Evolutionary conservation across 768 basidiomycete species (phyloP), one percentile per base, ranked within the genome.

Genomic region (Pleurotus salmoneostramineus): DNA sequence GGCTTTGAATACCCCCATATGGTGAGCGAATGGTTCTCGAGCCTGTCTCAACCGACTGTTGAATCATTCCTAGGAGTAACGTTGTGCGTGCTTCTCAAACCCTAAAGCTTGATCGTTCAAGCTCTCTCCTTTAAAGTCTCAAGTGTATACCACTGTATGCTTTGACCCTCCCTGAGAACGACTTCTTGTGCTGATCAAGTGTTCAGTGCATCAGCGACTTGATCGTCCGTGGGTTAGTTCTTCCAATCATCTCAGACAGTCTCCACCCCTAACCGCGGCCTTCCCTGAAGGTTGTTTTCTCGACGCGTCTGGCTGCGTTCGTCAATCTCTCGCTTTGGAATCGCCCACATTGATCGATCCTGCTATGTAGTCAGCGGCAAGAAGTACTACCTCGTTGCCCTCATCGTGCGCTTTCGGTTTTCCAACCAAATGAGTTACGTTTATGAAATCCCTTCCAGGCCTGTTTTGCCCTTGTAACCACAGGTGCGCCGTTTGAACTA

Each of bases 161-260:
- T 34, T 56, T 32, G 3, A 37, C 31, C 17, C 31, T 21, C 15
- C 2, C 27, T 35, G 43, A 7, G 32, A 10, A 12, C 5, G 37
- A 48, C 7, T 48, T 37, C 31, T 14, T 6, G 32, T 56, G 3
- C 37, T 27, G 14, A 46, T 56, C 27, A 15, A 1, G 3, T 43
- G 4, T 4, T 31, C 36, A 54, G 71, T 60, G 62, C 58, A 58
- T 66, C 46, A 72, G 68, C 57, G 71, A 72, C 56, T 50, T 66
- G 35, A 63, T 70, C 50, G 66, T 74, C 55, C 49, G 73, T 64
- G 62, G 63, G 74, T 74, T 59, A 43, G 66, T 62, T n/a, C 35
- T 6, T 46, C 34, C 21, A 35, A 3, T 31, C 40, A 17, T 35
- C 10, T 14, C 14, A 21, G 50, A 27, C 6, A 34, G 14, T 4